Conservation (phyloP, 129 eudicot genomes). For the sunflower (Helianthus annuus) region DNA sequence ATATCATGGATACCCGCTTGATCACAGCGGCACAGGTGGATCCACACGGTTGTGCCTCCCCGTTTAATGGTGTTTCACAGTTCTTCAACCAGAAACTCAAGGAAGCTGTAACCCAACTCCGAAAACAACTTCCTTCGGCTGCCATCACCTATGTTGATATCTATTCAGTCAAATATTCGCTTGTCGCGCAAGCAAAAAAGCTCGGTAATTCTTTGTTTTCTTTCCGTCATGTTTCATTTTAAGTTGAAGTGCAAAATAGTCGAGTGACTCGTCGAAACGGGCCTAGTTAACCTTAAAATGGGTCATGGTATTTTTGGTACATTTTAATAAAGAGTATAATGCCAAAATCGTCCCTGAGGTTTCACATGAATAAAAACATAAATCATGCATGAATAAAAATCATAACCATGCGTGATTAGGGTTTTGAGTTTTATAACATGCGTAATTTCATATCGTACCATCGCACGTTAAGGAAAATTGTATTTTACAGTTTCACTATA, state of each 20-base stretch:
- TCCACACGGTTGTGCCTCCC: conserved; percentile 61
- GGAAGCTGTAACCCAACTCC: conserved; percentile 45
- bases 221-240: background rate
- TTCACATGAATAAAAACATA: too few relatives aligned
- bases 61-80: conserved; percentile 59
- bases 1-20: conserved; percentile 51
- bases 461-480: too few relatives aligned
- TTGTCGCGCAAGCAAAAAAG: conserved; percentile 56
- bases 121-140: conserved; percentile 63
- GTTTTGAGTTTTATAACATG: too few relatives aligned
- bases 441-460: too few relatives aligned
- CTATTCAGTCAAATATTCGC: conserved; percentile 65
- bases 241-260: background rate
- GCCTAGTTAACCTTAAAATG: background rate
- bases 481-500: too few relatives aligned
- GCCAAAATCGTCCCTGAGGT: too few relatives aligned
- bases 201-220: conserved; percentile 43
- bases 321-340: too few relatives aligned
- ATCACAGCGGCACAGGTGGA: conserved; percentile 60
- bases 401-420: too few relatives aligned
- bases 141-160: conserved; percentile 75
- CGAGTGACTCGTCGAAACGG: background rate
- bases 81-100: conserved; percentile 58
- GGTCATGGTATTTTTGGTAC: background rate
- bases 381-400: too few relatives aligned